These are phyloP conservation scores for Serendipita sp. DNA, from an alignment of 768 basidiomycete genomes.

Conservation along the genomic window DNA sequence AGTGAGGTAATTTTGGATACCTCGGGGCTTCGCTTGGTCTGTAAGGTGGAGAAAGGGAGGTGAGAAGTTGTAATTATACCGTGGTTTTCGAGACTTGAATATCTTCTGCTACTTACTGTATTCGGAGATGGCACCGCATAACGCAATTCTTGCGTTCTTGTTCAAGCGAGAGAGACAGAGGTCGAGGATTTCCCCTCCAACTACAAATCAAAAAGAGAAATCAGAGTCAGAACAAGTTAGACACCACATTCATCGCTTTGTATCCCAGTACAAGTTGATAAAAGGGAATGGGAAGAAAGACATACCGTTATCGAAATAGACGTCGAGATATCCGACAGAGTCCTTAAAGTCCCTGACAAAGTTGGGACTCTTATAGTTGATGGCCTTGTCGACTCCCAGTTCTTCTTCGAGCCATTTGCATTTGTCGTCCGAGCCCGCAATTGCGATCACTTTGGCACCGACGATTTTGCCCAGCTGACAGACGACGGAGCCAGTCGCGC, in stretches of 20 bases:
- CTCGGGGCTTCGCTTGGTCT: slow-evolving; percentile 47
- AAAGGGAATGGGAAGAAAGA: not conserved
- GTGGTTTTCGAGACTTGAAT: not conserved
- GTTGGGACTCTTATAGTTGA: slow-evolving; percentile 73
- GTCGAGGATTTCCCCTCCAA: slow-evolving; percentile 61
- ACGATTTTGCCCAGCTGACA: slow-evolving; percentile 70
- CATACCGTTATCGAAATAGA: slow-evolving; percentile 69
- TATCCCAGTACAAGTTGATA: not conserved
- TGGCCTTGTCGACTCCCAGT: slow-evolving; percentile 61
- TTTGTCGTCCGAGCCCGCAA: slow-evolving; percentile 75
- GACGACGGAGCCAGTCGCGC: slow-evolving; percentile 67
- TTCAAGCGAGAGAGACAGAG: slow-evolving; percentile 60
- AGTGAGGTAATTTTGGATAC: slow-evolving; percentile 47
- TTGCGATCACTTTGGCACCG: slow-evolving; percentile 72
- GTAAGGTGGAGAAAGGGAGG: not conserved
- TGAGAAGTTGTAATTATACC: not conserved
- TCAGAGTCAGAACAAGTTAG: not conserved
- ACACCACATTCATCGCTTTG: not conserved
- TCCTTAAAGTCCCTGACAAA: slow-evolving; percentile 61
- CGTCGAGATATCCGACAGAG: slow-evolving; percentile 58
- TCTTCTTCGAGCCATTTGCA: slow-evolving; percentile 74
- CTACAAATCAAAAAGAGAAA: slow-evolving; percentile 11
- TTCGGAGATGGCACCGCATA: slow-evolving; percentile 83
- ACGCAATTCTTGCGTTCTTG: slow-evolving; percentile 53
- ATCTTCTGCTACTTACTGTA: slow-evolving; percentile 40